Base-by-base conservation (phyloP, 345 rosid genomes). In the Combretum micranthum region DNA sequence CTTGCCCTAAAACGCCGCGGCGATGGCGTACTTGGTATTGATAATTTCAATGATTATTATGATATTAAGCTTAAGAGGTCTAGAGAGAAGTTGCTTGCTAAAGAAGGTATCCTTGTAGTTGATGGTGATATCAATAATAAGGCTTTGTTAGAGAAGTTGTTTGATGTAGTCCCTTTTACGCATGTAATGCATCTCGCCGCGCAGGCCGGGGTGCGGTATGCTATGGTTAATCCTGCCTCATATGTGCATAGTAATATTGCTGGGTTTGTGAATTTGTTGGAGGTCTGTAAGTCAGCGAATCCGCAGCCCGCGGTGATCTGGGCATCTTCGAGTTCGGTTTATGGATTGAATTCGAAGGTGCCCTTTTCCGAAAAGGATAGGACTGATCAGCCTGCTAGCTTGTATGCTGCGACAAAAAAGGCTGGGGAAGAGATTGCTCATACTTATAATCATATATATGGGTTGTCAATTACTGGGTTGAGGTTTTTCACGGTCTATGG, bases 161-260 rank as follows among this genome's bases (percentile, higher is more conserved):
- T 65, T 42, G 64, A 65, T 47, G 53, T 59, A 16, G 69, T 65
- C 20, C 32, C 64, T 18, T 65, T 65, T 48, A 58, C 59, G 0
- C 69, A 65, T 59, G 64, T 65, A 23, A 65, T 65, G 69, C 69
- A 65, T n/a, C 42, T 65, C 32, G 69, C 69, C 32, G 69, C 64
- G 9, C 69, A 65, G 37, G 64, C 69, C 1, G 69, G 69, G 13
- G 64, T 58, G 47, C 39, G 60, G 2, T 52, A 58, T 63, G 63
- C 63, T 44, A 57, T 65, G 63, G 64, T 52, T 47, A 65, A 65
- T 20, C 69, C 64, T 5, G 19, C 32, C 17, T 59, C 64, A 0
- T 65, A 65, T 42, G 59, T 65, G 15, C 53, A 65, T 42, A 51
- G 52, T 20, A 65, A 65, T 47, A 52, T 59, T 12, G 69, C 59